phyloP scores from a whole-genome alignment of 192 early-diverging fungal species.

The Coemansia sp. region DNA sequence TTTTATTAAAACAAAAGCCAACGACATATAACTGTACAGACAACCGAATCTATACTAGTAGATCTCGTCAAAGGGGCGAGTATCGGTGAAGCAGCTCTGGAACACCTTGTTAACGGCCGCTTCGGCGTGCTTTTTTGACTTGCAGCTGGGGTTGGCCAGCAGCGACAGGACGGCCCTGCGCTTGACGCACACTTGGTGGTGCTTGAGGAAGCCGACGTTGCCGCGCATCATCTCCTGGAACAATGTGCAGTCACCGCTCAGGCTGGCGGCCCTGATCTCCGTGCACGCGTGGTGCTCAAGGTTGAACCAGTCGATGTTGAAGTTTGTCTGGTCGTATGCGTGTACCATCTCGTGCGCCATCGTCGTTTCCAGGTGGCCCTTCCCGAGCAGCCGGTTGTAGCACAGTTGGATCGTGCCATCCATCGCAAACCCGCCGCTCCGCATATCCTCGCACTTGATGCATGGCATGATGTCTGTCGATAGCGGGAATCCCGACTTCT shows the following conservation, averaged over 20 bases:
- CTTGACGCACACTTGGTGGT: slow-evolving; percentile 84
- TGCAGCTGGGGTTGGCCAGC: slow-evolving; percentile 71
- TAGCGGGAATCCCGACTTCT: slow-evolving; percentile 64
- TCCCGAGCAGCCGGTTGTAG: slow-evolving; percentile 75
- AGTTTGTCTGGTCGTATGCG: slow-evolving; percentile 75
- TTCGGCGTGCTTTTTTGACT: slow-evolving; percentile 74
- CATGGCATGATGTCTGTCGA: slow-evolving; percentile 67
- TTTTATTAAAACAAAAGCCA: too few species aligned
- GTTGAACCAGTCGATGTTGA: slow-evolving; percentile 72
- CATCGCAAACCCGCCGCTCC: slow-evolving; percentile 85
- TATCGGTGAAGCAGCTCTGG: slow-evolving; percentile 88
- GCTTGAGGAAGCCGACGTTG: slow-evolving; percentile 68
- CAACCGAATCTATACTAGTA: slow-evolving; percentile 36
- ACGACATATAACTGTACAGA: neutral
- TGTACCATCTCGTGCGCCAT: slow-evolving; percentile 94
- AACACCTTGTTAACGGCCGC: slow-evolving; percentile 85
- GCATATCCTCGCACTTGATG: slow-evolving; percentile 74
- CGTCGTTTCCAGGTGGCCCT: slow-evolving; percentile 85
- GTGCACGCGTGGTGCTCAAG: slow-evolving; percentile 78
- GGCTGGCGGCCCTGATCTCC: slow-evolving; percentile 75
- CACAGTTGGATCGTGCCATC: slow-evolving; percentile 82
- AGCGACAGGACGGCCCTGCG: slow-evolving; percentile 83
- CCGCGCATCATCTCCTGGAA: slow-evolving; percentile 67
- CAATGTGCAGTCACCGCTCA: slow-evolving; percentile 78
- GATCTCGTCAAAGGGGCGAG: slow-evolving; percentile 95